These are phyloP conservation scores for Ophiosphaerella korrae DNA, from an alignment of 2,329 filamentous ascomycete genomes.

Conservation along the genomic window DNA sequence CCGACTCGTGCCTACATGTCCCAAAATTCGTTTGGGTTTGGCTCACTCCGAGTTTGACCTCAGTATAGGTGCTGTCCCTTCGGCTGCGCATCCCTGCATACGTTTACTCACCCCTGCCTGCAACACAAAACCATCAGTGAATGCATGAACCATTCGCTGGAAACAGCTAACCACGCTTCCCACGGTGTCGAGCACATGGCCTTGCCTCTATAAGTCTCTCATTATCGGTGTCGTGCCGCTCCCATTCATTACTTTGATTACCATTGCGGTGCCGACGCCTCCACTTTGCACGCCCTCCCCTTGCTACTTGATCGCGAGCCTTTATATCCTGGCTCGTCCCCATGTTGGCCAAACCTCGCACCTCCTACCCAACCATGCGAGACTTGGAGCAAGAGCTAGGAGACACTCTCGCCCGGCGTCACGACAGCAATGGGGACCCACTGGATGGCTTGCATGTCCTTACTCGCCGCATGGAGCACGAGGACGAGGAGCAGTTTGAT, in stretches of 20 bases:
- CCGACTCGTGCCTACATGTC: background rate
- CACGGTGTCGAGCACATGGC: conserved; percentile 3
- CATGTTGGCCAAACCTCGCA: conserved; percentile 24
- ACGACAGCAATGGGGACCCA: conserved; percentile 23
- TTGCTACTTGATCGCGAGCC: conserved; percentile 6
- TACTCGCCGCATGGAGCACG: conserved; percentile 40
- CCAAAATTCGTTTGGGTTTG: conserved; percentile 13
- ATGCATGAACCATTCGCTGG: conserved; percentile 26
- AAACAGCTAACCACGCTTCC: conserved; percentile 17
- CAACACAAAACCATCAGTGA: conserved; percentile 10
- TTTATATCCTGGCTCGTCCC: conserved; percentile 5
- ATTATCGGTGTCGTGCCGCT: conserved; percentile 8
- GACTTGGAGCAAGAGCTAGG: conserved; percentile 32
- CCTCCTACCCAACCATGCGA: conserved; percentile 17
- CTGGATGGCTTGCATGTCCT: conserved; percentile 38
- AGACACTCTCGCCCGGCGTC: conserved; percentile 19
- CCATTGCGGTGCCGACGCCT: conserved; percentile 12
- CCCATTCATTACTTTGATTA: conserved; percentile 8
- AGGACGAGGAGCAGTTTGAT: conserved; percentile 49
- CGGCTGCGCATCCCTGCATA: conserved; percentile 24
- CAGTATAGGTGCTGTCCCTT: conserved; percentile 15
- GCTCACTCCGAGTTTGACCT: conserved; percentile 24
- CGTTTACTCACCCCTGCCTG: conserved; percentile 14
- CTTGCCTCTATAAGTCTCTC: conserved; percentile 7
- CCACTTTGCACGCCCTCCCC: conserved; percentile 1